Conservation (phyloP, 2,329 filamentous ascomycete species). For the Aspergillus sp. region DNA sequence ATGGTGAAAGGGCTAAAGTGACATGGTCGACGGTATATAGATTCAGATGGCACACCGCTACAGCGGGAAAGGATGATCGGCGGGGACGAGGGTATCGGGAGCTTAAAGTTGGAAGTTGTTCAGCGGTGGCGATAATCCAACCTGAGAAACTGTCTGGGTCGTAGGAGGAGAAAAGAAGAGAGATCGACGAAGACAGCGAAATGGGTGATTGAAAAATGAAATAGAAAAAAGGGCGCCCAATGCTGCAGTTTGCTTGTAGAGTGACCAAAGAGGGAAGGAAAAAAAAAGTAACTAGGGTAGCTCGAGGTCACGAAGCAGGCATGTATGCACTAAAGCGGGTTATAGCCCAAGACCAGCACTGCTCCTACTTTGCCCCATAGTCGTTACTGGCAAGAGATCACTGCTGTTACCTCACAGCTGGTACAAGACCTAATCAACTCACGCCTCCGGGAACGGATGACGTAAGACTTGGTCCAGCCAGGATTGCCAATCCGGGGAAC, state of each 20-base stretch:
- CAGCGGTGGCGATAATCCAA: neutral
- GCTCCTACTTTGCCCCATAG: neutral
- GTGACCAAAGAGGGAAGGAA: neutral
- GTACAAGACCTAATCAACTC: neutral
- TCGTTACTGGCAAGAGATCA: neutral
- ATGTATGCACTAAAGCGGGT: neutral
- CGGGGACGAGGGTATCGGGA: conserved; percentile 5
- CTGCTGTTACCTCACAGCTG: neutral
- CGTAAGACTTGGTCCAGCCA: conserved; percentile 28
- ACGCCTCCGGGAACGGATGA: conserved; percentile 26
- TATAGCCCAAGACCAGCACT: neutral
- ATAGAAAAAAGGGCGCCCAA: neutral
- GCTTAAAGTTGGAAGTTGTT: neutral
- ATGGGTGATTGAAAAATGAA: neutral
- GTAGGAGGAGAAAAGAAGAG: neutral
- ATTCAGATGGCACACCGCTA: conserved; percentile 8
- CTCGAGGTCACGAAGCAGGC: neutral
- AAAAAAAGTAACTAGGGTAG: conserved; percentile 1
- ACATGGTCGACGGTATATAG: conserved; percentile 30
- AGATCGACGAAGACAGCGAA: neutral
- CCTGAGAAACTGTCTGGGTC: neutral
- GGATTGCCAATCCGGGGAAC: conserved; percentile 30
- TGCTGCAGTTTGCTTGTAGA: neutral
- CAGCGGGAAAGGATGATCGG: conserved; percentile 10
- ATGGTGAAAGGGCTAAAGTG: conserved; percentile 34